phyloP scores from a whole-genome alignment of 176 grass and related monocot species.

The Oryza punctata region DNA sequence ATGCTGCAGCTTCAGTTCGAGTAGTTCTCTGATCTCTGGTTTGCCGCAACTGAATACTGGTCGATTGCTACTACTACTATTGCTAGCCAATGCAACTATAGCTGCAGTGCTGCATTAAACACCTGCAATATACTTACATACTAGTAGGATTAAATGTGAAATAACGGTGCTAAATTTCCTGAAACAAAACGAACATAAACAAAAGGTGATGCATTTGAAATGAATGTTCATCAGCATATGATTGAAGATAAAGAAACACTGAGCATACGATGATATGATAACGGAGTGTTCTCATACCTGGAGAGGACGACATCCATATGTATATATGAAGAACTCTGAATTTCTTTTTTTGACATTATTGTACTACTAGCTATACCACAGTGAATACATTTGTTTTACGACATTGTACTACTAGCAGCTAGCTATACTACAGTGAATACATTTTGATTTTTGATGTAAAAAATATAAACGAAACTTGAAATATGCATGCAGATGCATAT shows the following conservation, averaged over 20 bases:
- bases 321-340: too few species aligned
- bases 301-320: too few species aligned
- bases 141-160: neutral
- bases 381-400: too few species aligned
- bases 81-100: neutral
- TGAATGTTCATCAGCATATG: neutral
- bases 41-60: conserved; percentile 11
- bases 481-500: conserved; percentile 76
- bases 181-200: neutral
- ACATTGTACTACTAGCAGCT: too few species aligned
- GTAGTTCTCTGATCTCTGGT: conserved; percentile 2
- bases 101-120: conserved; percentile 26
- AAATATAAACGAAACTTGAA: too few species aligned
- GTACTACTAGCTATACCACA: too few species aligned
- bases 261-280: neutral
- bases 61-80: neutral
- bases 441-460: too few species aligned
- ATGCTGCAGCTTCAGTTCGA: neutral
- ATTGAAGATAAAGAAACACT: neutral
- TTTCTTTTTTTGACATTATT: too few species aligned
- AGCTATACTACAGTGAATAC: too few species aligned
- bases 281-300: neutral
- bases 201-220: neutral
- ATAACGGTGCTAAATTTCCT: neutral
- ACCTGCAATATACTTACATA: neutral